Evolutionary conservation across 306 rosid genomes (phyloP).

Genomic region (Ormosia semicastrata): DNA sequence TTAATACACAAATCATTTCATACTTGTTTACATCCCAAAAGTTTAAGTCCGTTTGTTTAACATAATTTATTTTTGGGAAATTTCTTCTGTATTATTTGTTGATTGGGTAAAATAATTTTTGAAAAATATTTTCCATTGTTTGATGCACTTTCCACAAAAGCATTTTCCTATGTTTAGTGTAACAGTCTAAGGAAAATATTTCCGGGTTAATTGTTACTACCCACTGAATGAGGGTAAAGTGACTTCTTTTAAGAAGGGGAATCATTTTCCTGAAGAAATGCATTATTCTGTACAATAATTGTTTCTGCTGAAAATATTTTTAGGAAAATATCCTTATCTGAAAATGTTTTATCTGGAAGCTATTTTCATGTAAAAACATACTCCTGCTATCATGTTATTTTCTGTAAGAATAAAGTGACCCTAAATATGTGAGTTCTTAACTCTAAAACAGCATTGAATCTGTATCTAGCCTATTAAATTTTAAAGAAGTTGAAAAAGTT

Average conservation of each 20-base stretch:
- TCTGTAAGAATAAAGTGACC: not conserved
- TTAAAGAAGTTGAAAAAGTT: not conserved
- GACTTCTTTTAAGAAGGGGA: not conserved
- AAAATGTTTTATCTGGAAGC: not conserved
- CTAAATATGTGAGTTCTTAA: not conserved
- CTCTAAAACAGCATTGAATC: not conserved
- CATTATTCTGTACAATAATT: not conserved
- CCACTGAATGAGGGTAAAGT: not conserved
- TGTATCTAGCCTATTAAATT: not conserved
- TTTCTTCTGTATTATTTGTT: not conserved
- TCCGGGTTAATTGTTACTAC: not conserved
- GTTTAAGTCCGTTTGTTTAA: not conserved
- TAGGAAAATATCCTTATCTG: too few species aligned
- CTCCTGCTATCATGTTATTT: not conserved
- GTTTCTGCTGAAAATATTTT: not conserved
- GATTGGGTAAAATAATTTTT: not conserved
- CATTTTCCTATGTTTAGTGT: not conserved
- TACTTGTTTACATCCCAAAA: not conserved
- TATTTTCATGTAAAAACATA: not conserved
- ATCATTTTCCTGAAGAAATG: not conserved
- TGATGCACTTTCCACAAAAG: not conserved
- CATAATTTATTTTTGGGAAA: not conserved
- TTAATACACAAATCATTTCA: conserved; percentile 7
- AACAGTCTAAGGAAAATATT: not conserved
- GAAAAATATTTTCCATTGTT: not conserved